These are phyloP conservation scores for Talaromyces stipitatus DNA, from an alignment of 495 filamentous ascomycete genomes.

Conservation along the genomic window DNA sequence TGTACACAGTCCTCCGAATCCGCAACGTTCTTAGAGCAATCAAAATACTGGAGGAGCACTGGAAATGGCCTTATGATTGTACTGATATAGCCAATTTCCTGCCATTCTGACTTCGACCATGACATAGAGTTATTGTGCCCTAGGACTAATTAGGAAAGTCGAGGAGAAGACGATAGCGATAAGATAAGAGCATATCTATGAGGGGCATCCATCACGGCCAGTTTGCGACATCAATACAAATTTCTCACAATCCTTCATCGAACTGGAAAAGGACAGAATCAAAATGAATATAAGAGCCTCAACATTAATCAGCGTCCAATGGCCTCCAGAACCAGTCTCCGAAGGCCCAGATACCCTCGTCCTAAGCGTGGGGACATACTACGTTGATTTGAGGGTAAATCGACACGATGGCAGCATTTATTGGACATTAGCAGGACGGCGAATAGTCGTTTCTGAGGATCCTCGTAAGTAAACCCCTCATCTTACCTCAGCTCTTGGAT, in stretches of 20 bases:
- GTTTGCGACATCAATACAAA: background rate
- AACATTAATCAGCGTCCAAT: background rate
- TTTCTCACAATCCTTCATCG: background rate
- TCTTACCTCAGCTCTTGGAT: background rate
- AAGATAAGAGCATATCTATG: background rate
- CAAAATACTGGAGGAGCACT: constrained; percentile 7
- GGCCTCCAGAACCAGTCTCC: background rate
- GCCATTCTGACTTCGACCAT: background rate
- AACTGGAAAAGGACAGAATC: background rate
- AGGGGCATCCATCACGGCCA: background rate
- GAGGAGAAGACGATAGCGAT: background rate
- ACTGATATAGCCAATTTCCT: background rate
- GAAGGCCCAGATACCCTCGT: background rate
- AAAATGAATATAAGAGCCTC: background rate
- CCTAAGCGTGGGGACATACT: background rate
- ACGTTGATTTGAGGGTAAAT: background rate
- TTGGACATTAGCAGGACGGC: background rate
- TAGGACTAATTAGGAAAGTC: background rate
- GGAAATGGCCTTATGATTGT: background rate
- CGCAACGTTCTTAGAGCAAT: constrained; percentile 12
- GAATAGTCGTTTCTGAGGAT: background rate
- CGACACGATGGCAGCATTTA: background rate
- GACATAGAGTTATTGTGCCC: background rate
- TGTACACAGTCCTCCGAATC: constrained; percentile 10
- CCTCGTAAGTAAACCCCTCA: background rate